Percentiles rank a stretch among this genome's conserved stretches.
Conservation (phyloP, 2,329 filamentous ascomycete species). For the Ascochyta koolunga region DNA sequence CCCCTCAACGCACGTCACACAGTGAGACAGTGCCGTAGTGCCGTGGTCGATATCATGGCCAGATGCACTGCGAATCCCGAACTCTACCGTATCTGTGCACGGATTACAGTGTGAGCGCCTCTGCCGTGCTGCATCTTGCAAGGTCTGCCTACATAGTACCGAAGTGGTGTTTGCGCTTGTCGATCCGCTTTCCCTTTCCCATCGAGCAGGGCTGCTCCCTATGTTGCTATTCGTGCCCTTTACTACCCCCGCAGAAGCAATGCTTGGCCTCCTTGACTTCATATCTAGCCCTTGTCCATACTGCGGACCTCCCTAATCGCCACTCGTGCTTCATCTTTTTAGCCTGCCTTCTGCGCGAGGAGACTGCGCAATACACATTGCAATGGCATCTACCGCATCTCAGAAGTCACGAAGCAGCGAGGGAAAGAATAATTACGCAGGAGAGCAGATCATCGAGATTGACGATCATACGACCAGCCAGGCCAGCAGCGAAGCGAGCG, state of each 20-base stretch:
- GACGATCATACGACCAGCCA: slow-evolving; percentile 8
- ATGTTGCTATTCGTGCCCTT: slow-evolving; percentile 13
- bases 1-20: neutral
- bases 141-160: slow-evolving; percentile 2
- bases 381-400: slow-evolving; percentile 18
- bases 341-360: neutral
- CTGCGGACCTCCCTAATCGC: neutral
- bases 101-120: slow-evolving; percentile 4
- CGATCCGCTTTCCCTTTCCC: slow-evolving; percentile 11
- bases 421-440: slow-evolving; percentile 7
- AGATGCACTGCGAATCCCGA: neutral
- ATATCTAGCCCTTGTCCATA: slow-evolving; percentile 15
- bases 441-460: slow-evolving; percentile 21
- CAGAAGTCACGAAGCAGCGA: slow-evolving; percentile 1
- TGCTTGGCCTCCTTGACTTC: slow-evolving; percentile 10
- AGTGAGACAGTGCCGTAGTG: neutral
- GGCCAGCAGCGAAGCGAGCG: slow-evolving; percentile 12
- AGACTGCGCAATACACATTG: neutral
- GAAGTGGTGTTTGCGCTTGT: slow-evolving; percentile 7
- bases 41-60: neutral
- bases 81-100: neutral
- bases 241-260: slow-evolving; percentile 5
- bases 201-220: neutral
- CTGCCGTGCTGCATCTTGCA: slow-evolving; percentile 4
- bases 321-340: neutral